These are phyloP conservation scores for Spinellus fusiger DNA, from an alignment of 192 early-diverging fungal genomes.

Conservation along the genomic window DNA sequence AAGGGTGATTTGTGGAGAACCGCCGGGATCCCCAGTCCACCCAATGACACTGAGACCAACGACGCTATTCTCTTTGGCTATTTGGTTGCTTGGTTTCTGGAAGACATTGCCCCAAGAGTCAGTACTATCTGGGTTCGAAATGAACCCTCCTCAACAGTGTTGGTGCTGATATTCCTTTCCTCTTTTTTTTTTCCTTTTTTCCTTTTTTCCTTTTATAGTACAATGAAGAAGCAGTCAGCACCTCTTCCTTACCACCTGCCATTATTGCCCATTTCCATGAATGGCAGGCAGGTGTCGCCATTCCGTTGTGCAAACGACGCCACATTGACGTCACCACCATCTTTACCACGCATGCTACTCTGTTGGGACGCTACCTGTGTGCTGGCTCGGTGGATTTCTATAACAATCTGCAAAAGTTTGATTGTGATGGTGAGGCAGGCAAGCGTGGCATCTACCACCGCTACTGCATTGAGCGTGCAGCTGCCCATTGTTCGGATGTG, in stretches of 20 bases:
- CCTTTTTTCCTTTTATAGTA: constrained; percentile 30
- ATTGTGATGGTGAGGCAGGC: constrained; percentile 92
- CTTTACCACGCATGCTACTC: constrained; percentile 94
- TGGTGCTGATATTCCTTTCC: neutral
- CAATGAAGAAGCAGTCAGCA: constrained; percentile 24
- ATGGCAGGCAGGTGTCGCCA: constrained; percentile 90
- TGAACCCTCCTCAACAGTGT: neutral
- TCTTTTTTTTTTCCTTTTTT: constrained; percentile 4
- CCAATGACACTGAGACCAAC: constrained; percentile 89
- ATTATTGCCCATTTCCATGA: constrained; percentile 98
- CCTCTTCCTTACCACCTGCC: too few relatives aligned
- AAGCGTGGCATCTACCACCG: constrained; percentile 97
- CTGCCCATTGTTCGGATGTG: constrained; percentile 94
- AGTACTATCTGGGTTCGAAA: constrained; percentile 12
- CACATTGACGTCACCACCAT: constrained; percentile 86
- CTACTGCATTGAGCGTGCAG: constrained; percentile 93
- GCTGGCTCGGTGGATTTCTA: constrained; percentile 96
- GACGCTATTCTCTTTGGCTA: constrained; percentile 95
- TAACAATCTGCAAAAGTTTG: constrained; percentile 89
- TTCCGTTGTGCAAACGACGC: constrained; percentile 81
- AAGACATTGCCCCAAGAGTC: constrained; percentile 48
- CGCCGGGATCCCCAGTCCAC: constrained; percentile 88
- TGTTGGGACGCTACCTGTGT: constrained; percentile 92
- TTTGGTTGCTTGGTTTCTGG: constrained; percentile 90
- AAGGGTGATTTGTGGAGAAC: constrained; percentile 91